Conservation (phyloP, 2,329 filamentous ascomycete species). For the Scedosporium minutisporum region DNA sequence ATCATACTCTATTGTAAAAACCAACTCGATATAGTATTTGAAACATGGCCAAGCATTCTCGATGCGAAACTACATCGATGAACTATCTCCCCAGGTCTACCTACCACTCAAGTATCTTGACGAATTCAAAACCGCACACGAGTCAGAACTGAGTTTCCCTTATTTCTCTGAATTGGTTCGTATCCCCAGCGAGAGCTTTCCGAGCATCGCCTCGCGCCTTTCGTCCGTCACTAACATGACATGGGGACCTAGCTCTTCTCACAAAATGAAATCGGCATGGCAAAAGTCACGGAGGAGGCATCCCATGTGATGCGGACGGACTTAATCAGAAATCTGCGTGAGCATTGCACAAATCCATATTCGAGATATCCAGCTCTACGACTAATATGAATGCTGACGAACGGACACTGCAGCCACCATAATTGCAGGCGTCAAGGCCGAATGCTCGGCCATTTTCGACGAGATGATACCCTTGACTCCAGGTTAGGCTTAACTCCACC, state of each 20-base stretch:
- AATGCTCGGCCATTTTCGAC: constrained; percentile 5
- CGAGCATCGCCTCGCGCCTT: background rate
- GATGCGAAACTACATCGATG: constrained; percentile 4
- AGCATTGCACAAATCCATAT: background rate
- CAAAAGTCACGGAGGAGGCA: constrained; percentile 5
- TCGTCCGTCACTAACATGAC: background rate
- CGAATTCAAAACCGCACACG: constrained; percentile 2
- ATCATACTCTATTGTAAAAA: background rate
- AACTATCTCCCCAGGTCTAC: constrained; percentile 1
- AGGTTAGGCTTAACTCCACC: background rate
- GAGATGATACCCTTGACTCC: constrained; percentile 1
- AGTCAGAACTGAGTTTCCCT: constrained; percentile 1
- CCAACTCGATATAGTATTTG: background rate
- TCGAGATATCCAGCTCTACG: background rate
- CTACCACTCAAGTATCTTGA: constrained; percentile 1
- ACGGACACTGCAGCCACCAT: background rate
- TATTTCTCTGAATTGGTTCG: constrained; percentile 4
- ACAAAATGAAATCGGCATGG: constrained; percentile 6
- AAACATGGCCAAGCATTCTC: constrained; percentile 5
- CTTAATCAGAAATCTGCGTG: constrained; percentile 1
- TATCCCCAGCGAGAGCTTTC: background rate
- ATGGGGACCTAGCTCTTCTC: background rate
- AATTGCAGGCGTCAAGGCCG: constrained; percentile 2
- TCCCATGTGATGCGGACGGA: constrained; percentile 5
- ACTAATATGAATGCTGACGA: background rate